Evolutionary conservation across 1,284 basidiomycete genomes (phyloP).

Genomic region (Phellinidium pouzarii): DNA sequence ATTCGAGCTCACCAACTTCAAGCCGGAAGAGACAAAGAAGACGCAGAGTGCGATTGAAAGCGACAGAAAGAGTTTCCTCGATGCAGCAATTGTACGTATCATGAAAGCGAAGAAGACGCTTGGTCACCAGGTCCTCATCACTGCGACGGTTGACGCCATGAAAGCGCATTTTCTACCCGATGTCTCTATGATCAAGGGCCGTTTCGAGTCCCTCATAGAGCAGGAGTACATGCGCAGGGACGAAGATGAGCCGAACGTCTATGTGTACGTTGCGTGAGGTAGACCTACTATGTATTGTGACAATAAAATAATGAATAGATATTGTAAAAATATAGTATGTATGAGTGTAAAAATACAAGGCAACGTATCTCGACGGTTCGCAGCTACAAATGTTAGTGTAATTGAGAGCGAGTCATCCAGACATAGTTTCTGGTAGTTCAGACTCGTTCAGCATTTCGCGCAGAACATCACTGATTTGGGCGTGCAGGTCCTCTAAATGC

Average conservation of each 20-base stretch:
- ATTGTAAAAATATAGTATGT: not conserved
- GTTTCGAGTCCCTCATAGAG: conserved; percentile 78
- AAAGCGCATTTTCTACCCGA: conserved; percentile 71
- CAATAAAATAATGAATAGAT: not conserved
- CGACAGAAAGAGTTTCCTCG: conserved; percentile 81
- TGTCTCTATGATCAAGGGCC: conserved; percentile 75
- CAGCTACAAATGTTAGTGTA: not conserved
- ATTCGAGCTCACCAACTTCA: not conserved
- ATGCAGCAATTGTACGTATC: conserved; percentile 91
- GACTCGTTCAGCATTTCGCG: conserved; percentile 53
- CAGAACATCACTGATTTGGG: conserved; percentile 54
- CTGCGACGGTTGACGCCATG: conserved; percentile 74
- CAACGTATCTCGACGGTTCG: not conserved
- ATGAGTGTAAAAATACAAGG: not conserved
- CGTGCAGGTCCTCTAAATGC: conserved; percentile 48
- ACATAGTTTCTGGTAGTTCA: conserved; percentile 29
- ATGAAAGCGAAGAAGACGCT: conserved; percentile 89
- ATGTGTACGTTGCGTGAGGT: conserved; percentile 69
- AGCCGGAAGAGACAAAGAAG: conserved; percentile 82
- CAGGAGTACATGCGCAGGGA: conserved; percentile 80
- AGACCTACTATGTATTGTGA: not conserved
- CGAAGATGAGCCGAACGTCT: conserved; percentile 60
- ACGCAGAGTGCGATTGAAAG: conserved; percentile 82
- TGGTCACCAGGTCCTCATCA: conserved; percentile 71
- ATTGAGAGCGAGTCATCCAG: not conserved